A percentile compares a stretch with the other conserved stretches of the same genome.
Conservation (phyloP, 2,329 filamentous ascomycete species). For the Fusarium liriodendri region DNA sequence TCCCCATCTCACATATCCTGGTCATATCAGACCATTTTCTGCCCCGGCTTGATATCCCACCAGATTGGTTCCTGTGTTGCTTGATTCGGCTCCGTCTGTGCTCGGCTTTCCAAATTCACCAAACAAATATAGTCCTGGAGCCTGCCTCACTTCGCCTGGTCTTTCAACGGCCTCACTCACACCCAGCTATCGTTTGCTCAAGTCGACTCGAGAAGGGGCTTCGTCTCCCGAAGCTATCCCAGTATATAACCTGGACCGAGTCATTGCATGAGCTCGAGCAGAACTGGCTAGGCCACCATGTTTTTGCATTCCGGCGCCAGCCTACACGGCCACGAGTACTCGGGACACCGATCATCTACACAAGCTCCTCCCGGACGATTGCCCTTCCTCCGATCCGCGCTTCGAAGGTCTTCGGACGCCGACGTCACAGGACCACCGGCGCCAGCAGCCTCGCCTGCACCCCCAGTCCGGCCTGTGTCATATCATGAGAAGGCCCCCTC, state of each 20-base stretch:
- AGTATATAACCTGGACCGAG: conserved; percentile 2
- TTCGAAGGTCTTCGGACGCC: conserved; percentile 50
- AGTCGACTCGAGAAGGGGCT: not conserved
- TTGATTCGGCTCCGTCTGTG: conserved; percentile 31
- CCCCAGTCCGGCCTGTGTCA: conserved; percentile 37
- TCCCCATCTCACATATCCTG: conserved; percentile 40
- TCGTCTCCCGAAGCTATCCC: not conserved
- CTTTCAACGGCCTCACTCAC: not conserved
- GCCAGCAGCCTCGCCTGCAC: conserved; percentile 18
- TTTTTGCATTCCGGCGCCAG: conserved; percentile 70
- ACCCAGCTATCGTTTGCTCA: not conserved
- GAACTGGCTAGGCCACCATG: conserved; percentile 54
- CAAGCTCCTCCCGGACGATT: conserved; percentile 50
- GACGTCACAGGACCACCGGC: conserved; percentile 35
- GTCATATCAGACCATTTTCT: conserved; percentile 42
- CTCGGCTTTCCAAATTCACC: conserved; percentile 29
- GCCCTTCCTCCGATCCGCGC: conserved; percentile 57
- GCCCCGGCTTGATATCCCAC: conserved; percentile 33
- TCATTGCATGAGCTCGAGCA: conserved; percentile 35
- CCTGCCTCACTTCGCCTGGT: conserved; percentile 13
- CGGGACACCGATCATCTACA: conserved; percentile 50
- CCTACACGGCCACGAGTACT: conserved; percentile 71
- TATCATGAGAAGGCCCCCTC: conserved; percentile 41
- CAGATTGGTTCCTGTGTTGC: conserved; percentile 39
- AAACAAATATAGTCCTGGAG: conserved; percentile 33